These are phyloP conservation scores for Dioscorea dumetorum DNA, from an alignment of 106 monocot genomes.

Conservation along the genomic window DNA sequence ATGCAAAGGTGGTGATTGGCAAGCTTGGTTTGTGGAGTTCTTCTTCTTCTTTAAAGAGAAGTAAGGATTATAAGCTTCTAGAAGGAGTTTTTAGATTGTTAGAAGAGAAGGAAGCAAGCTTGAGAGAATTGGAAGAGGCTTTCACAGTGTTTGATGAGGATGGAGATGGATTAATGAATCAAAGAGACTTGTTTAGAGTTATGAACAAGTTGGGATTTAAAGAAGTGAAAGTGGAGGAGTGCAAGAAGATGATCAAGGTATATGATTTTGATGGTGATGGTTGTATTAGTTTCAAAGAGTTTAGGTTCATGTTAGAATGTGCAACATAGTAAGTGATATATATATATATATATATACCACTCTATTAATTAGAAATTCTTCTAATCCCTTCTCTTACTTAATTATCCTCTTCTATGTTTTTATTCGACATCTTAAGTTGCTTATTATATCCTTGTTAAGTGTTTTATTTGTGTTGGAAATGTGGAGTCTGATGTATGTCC, in stretches of 20 bases:
- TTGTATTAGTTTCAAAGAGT: conserved; percentile 32
- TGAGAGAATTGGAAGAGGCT: conserved; percentile 34
- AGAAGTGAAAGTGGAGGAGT: conserved; percentile 20
- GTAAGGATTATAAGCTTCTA: neutral
- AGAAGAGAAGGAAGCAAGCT: conserved; percentile 42
- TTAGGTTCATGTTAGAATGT: conserved; percentile 26
- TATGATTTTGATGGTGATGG: conserved; percentile 46
- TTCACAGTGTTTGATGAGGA: conserved; percentile 51
- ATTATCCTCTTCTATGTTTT: neutral
- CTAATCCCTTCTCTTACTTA: no score
- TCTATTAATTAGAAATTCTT: no score
- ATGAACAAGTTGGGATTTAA: conserved; percentile 31
- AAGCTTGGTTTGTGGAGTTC: conserved; percentile 1
- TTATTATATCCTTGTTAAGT: no score
- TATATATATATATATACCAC: no score
- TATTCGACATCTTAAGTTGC: no score
- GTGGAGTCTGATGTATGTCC: no score
- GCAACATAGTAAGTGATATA: neutral
- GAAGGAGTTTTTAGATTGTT: neutral
- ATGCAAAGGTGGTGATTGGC: neutral
- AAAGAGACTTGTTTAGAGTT: conserved; percentile 35
- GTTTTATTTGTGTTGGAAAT: no score
- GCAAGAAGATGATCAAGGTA: conserved; percentile 29
- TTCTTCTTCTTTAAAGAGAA: neutral
- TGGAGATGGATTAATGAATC: conserved; percentile 43